Base-by-base conservation (phyloP, 2,329 filamentous ascomycete species). In the Aspergillus sp. region DNA sequence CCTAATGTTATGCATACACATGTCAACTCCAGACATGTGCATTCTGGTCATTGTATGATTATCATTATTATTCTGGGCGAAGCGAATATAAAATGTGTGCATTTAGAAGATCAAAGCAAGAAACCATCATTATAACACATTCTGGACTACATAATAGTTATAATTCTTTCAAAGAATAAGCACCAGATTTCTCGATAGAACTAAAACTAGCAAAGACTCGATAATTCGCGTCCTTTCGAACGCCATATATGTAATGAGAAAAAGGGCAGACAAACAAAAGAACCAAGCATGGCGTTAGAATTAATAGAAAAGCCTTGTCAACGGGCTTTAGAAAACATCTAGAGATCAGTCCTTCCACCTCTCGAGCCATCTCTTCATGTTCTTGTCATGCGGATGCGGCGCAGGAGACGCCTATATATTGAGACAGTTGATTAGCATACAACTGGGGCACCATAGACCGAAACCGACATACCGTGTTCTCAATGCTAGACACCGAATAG, bases 291-390 rank as follows among this genome's bases (percentile, higher is more conserved):
- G 19, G 19, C 19, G 19, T 19, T 19, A 19, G 2, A 19, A 19
- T 19, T 19, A 19, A 29, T 6, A 4, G 27, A 12, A 33, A 33
- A 9, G 2, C 29, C 9, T 12, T 29, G 32, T 36, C n/a, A 12
- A 3, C n/a, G 34, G n/a, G n/a, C 26, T 3, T 5, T 19, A 36
- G n/a, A 19, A 12, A 36, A 4, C 6, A 12, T 36, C 34, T 7
- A 29, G 19, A 41, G 27, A 28, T 55, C 63, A 82, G 63, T 82
- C 78, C 62, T 76, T 77, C 78, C 79, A 82, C 52, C 78, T 68
- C 42, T 74, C 74, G 50, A 82, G 60, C 60, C 75, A 81, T 54
- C 74, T 76, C 42, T 73, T 71, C 76, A 80, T 79, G 47, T 58
- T 52, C 46, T 53, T 52, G 43, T 79, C 75, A 65, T 44, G 71